A percentile compares a stretch with the other conserved stretches of the same genome.
These are phyloP conservation scores for Sabuloglossum arenarium DNA, from an alignment of 495 filamentous ascomycete species.

Conservation along the genomic window DNA sequence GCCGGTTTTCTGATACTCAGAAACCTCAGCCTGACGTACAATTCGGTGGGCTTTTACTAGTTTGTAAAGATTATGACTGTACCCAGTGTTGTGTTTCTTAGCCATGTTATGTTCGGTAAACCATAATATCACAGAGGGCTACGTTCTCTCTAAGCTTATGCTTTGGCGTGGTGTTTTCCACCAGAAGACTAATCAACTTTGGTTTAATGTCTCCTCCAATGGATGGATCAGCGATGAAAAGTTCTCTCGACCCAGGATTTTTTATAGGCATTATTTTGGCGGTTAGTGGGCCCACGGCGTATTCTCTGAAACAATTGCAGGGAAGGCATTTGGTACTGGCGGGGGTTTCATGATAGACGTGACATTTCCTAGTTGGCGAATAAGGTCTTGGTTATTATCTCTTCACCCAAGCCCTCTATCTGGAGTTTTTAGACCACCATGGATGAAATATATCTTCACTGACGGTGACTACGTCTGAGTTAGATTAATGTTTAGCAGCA, in stretches of 20 bases:
- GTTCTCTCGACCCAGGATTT: not conserved
- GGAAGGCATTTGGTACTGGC: too few species aligned
- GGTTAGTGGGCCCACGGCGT: not conserved
- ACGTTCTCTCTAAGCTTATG: not conserved
- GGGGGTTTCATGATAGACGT: too few species aligned
- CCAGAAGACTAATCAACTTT: not conserved
- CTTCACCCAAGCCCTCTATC: too few species aligned
- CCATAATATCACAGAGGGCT: slow-evolving; percentile 14
- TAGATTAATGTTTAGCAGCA: too few species aligned
- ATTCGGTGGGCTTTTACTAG: slow-evolving; percentile 21
- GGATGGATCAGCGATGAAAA: not conserved
- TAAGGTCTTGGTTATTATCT: too few species aligned
- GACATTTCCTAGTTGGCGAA: too few species aligned
- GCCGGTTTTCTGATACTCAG: slow-evolving; percentile 19
- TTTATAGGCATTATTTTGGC: not conserved
- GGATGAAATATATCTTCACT: too few species aligned
- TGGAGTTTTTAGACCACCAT: too few species aligned
- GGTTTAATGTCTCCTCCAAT: slow-evolving; percentile 9
- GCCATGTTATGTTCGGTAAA: slow-evolving; percentile 17
- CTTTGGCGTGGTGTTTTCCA: not conserved
- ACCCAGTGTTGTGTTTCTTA: slow-evolving; percentile 18
- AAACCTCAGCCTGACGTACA: slow-evolving; percentile 19
- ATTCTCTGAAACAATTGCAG: not conserved
- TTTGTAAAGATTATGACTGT: slow-evolving; percentile 22
- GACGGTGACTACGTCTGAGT: too few species aligned